Conservation (phyloP, 192 early-diverging fungal genomes). For the Paraglomus brasilianum region DNA sequence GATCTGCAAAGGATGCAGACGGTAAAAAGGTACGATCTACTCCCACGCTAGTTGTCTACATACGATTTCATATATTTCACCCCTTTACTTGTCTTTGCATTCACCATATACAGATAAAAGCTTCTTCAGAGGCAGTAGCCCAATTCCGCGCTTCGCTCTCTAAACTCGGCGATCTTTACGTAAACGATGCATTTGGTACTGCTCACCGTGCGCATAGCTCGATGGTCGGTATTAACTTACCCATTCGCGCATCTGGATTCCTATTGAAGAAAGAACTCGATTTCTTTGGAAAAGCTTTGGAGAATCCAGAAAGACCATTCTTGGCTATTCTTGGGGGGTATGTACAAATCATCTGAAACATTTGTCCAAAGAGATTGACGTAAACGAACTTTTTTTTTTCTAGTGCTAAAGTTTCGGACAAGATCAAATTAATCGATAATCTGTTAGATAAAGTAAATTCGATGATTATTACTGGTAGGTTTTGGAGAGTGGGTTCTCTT, state of each 20-base stretch:
- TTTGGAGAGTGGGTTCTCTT: not conserved
- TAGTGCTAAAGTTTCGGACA: slow-evolving; percentile 96
- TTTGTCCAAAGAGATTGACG: no score
- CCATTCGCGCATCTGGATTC: slow-evolving; percentile 89
- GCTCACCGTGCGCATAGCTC: slow-evolving; percentile 98
- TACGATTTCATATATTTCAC: not conserved
- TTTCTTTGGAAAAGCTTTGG: slow-evolving; percentile 96
- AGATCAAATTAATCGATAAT: slow-evolving; percentile 98
- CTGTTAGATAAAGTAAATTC: slow-evolving; percentile 92
- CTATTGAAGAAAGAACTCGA: slow-evolving; percentile 99
- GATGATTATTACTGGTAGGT: slow-evolving; percentile 61
- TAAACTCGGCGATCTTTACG: slow-evolving; percentile 91
- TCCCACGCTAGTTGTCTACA: no score
- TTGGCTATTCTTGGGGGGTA: slow-evolving; percentile 93
- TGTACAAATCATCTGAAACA: not conserved
- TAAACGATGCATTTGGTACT: slow-evolving; percentile 99
- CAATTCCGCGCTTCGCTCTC: slow-evolving; percentile 91
- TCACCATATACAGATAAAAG: slow-evolving; percentile 72
- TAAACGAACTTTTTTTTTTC: no score
- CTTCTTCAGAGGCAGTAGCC: slow-evolving; percentile 71
- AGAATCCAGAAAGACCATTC: slow-evolving; percentile 90
- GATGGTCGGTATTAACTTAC: slow-evolving; percentile 94
- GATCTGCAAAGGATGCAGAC: slow-evolving; percentile 84
- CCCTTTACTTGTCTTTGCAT: not conserved
- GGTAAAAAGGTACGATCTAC: slow-evolving; percentile 66